Evolutionary conservation across 768 basidiomycete genomes (phyloP), one percentile per base, ranked within the genome.

Genomic region (Candolleomyces efflorescens): DNA sequence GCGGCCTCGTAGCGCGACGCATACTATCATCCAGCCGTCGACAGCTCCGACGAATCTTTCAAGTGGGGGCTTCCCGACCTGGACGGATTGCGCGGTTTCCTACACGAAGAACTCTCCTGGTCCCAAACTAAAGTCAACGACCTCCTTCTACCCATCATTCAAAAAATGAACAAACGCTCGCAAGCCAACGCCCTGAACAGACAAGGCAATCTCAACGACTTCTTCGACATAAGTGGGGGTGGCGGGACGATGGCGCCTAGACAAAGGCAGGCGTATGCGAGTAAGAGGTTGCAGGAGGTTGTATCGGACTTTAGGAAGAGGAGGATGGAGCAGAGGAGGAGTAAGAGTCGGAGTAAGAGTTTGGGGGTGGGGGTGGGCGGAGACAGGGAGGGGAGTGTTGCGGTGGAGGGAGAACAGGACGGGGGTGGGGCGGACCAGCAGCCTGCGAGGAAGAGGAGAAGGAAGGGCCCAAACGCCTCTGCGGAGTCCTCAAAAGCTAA

Each of bases 61-160:
- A 92, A 93, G 65, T 99, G 96, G 96, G 94, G 92, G 3, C 75
- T 94, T 60, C 93, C 95, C n/a, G 97, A 98, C 68, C 82, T 99
- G 1, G 93, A 97, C 67, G 94, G 88, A 2, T 81, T 99, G 54
- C 85, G 94, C 61, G 72, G 80, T 48, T 90, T 90, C 65, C 73
- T 94, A 54, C 77, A 78, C 18, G 78, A 85, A 53, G 94, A 97
- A 64, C 78, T 98, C 10, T 81, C 86, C 12, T 98, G 95, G 95
- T 73, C 77, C 13, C 82, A 87, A 62, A 69, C 69, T 20, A 97
- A 96, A 73, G 92, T 93, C 0, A 92, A 97, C 65, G 93, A 96
- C 51, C 79, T 94, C 26, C 74, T 98, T n/a, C 74, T 93, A 46
- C 95, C 95, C 15, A 92, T 97, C 64, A 90, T 98, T 45, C 92